Percentiles rank a stretch among this genome's conserved stretches.
Evolutionary conservation across 177 flowering plant species (phyloP).

Genomic region (Tripterygium wilfordii): DNA sequence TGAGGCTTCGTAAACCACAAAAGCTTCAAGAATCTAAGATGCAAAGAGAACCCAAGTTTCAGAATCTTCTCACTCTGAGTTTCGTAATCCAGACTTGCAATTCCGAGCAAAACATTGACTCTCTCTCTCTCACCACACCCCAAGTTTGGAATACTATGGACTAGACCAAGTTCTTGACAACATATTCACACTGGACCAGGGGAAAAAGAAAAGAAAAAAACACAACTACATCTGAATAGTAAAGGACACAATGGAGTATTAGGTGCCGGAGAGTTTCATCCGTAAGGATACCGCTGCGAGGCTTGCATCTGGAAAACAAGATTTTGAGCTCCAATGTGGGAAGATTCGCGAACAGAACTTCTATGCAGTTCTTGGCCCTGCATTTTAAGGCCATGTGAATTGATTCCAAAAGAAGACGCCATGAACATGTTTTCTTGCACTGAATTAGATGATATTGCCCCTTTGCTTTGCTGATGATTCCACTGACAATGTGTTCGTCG

Average conservation of each 20-base stretch:
- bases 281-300: slow-evolving; percentile 23
- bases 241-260: slow-evolving; percentile 2
- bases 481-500: slow-evolving; percentile 32
- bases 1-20: too few species aligned
- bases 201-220: neutral
- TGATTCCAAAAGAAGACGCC: slow-evolving; percentile 21
- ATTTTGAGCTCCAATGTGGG: slow-evolving; percentile 23
- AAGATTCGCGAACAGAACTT: slow-evolving; percentile 17
- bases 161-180: slow-evolving; percentile 7
- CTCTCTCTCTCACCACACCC: neutral
- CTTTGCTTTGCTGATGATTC: slow-evolving; percentile 30
- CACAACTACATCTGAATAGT: neutral
- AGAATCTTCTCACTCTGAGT: slow-evolving; percentile 6
- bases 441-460: slow-evolving; percentile 23
- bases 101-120: slow-evolving; percentile 5
- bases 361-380: slow-evolving; percentile 30
- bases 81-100: slow-evolving; percentile 9
- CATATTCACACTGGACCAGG: slow-evolving; percentile 26
- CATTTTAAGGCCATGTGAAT: slow-evolving; percentile 28
- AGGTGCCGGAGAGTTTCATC: slow-evolving; percentile 13
- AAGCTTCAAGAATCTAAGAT: slow-evolving; percentile 4
- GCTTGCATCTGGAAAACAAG: slow-evolving; percentile 34
- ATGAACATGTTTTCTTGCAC: slow-evolving; percentile 23
- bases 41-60: slow-evolving; percentile 4
- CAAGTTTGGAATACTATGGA: slow-evolving; percentile 5